Base-by-base conservation (phyloP, 2,329 filamentous ascomycete species). In the Macroventuria anomochaeta region DNA sequence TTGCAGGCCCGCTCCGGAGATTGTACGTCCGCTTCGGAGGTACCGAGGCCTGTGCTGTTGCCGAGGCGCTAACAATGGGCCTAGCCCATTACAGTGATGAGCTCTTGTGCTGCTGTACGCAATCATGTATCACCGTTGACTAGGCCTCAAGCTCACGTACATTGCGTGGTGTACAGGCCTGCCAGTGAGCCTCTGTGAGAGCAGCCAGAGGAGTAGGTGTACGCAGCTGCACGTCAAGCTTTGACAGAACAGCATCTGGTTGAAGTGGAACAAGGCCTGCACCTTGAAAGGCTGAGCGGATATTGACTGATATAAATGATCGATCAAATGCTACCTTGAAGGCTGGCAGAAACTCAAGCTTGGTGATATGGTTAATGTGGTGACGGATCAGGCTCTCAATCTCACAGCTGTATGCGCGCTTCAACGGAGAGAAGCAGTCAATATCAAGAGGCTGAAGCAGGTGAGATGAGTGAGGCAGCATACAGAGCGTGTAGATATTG, bases 391-490 rank as follows among this genome's bases (percentile, higher is more conserved):
- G 23, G 23, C 23, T 25, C 23, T 25, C 23, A 25, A 25, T 8
- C 23, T 25, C 23, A 25, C 8, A 8, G 23, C 23, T 25, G 23
- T 25, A 25, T 8, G 37, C 37, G 20, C 37, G 37, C 37, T 40
- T 40, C 25, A 40, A 26, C 37, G 21, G 57, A 33, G 58, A 54
- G 61, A 78, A 78, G 57, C 62, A 71, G 12, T 62, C 63, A 36
- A 76, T 57, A 71, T 78, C 64, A 40, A 25, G 23, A 25, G 23
- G 23, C 23, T 25, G 23, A 5, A 25, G 23, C 23, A 25, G 23
- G 23, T 25, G 8, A 25, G 23, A 25, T 25, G 23, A 25, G 23
- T 25, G 8, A 25, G 23, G 23, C 23, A 8, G 23, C 23, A 25
- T 25, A 25, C 23, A 25, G 23, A 25, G 23, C 5, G 23, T 25